These are phyloP conservation scores for Pleurotus eryngii DNA, from an alignment of 768 basidiomycete genomes.

Conservation along the genomic window DNA sequence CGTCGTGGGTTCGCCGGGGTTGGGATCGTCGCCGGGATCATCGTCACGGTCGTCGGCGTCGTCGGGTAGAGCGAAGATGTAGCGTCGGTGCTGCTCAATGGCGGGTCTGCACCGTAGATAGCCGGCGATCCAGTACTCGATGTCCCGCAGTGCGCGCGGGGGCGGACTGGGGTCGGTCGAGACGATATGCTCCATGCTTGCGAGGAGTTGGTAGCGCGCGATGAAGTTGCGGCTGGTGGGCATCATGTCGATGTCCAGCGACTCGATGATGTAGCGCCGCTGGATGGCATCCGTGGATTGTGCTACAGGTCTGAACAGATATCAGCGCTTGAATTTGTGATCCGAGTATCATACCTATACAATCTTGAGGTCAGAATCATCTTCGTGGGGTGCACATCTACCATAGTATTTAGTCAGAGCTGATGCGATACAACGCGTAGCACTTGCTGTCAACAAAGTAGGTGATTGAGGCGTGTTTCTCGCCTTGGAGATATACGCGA, in stretches of 20 bases:
- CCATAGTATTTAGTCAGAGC: neutral
- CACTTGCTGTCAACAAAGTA: constrained; percentile 29
- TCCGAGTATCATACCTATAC: neutral
- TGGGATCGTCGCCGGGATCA: constrained; percentile 26
- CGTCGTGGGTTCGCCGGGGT: constrained; percentile 19
- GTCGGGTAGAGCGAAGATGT: constrained; percentile 28
- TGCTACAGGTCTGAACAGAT: neutral
- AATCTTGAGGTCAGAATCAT: constrained; percentile 14
- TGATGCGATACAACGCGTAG: neutral
- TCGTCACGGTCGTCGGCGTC: neutral
- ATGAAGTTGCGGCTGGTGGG: constrained; percentile 45
- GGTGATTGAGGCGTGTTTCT: constrained; percentile 36
- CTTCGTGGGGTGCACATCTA: neutral
- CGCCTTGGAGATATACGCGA: constrained; percentile 39
- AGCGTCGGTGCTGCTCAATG: constrained; percentile 24
- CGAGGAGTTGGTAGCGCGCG: constrained; percentile 45
- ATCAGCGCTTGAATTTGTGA: neutral
- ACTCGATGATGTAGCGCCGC: constrained; percentile 41
- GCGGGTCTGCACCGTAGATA: constrained; percentile 32
- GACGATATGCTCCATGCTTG: constrained; percentile 43
- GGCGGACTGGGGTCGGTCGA: constrained; percentile 28
- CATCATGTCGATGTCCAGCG: constrained; percentile 44
- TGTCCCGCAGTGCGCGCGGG: constrained; percentile 34
- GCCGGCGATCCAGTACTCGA: constrained; percentile 45
- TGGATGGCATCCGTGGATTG: neutral